phyloP scores from a whole-genome alignment of 108 stramenopile genomes.

The Nitzschia putrida region DNA sequence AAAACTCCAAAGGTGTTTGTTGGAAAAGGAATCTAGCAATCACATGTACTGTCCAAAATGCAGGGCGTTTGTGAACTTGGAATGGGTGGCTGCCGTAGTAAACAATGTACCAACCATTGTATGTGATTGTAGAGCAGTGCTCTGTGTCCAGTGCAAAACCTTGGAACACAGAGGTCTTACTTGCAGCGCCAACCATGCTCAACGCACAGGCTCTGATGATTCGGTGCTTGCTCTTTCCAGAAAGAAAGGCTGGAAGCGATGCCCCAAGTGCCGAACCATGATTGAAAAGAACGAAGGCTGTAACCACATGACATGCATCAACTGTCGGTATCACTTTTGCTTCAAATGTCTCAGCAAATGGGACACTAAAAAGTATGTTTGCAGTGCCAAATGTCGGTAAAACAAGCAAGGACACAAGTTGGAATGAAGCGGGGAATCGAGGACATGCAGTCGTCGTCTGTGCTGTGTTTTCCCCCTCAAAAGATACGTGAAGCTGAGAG shows the following conservation, averaged over 20 bases:
- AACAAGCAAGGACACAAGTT: too few relatives aligned
- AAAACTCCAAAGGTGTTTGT: conserved; percentile 19
- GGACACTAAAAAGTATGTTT: too few relatives aligned
- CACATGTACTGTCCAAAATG: conserved; percentile 63
- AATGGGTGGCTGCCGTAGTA: conserved; percentile 29
- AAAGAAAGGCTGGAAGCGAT: conserved; percentile 57
- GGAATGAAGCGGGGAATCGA: too few relatives aligned
- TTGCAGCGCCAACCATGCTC: conserved; percentile 35
- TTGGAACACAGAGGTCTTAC: conserved; percentile 37
- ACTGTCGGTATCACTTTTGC: conserved; percentile 54
- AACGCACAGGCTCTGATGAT: conserved; percentile 23
- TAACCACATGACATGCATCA: conserved; percentile 57
- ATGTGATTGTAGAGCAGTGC: conserved; percentile 39
- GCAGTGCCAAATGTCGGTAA: too few relatives aligned
- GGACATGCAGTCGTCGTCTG: too few relatives aligned
- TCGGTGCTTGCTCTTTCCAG: conserved; percentile 30
- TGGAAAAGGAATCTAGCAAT: conserved; percentile 42
- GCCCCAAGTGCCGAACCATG: conserved; percentile 43
- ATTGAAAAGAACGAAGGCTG: conserved; percentile 55
- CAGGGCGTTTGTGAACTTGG: conserved; percentile 51
- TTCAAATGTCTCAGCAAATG: conserved; percentile 48
- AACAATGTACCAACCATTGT: conserved; percentile 16
- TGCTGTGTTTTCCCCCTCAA: too few relatives aligned
- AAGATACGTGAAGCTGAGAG: too few relatives aligned
- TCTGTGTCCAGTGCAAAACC: conserved; percentile 52